Percentiles rank a stretch among this genome's conserved stretches.
phyloP scores from a whole-genome alignment of 2,329 filamentous ascomycete species.

The Elsinoe necatrix region DNA sequence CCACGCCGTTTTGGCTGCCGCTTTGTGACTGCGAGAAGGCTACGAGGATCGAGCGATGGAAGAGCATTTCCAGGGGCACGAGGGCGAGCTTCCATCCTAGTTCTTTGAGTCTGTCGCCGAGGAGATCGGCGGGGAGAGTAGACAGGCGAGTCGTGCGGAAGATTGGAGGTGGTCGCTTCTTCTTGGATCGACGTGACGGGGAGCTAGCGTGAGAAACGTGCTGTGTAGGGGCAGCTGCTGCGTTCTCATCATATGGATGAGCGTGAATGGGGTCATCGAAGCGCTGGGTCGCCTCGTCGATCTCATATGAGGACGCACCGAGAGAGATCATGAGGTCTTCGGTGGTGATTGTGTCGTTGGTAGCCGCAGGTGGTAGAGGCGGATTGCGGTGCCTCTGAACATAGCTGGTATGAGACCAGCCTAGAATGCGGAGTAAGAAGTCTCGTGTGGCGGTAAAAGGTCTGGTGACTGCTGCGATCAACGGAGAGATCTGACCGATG shows the following conservation, averaged over 20 bases:
- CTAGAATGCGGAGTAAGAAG: background rate
- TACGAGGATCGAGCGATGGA: background rate
- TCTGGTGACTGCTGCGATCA: background rate
- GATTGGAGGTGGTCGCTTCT: background rate
- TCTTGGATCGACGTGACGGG: background rate
- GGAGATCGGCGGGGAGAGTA: conserved; percentile 5
- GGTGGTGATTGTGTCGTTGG: background rate
- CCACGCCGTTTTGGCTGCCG: conserved; percentile 1
- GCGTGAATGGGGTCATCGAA: background rate
- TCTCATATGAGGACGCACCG: background rate
- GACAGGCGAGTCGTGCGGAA: conserved; percentile 10
- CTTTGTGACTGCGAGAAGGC: conserved; percentile 7
- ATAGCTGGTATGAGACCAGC: conserved; percentile 1
- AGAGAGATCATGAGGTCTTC: background rate
- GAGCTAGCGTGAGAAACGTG: background rate
- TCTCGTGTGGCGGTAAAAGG: background rate
- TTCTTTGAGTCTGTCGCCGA: conserved; percentile 4
- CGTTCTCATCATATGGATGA: background rate
- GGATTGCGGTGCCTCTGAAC: background rate
- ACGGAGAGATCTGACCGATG: background rate
- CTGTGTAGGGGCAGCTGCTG: background rate
- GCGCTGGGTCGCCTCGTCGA: background rate
- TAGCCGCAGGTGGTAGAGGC: background rate
- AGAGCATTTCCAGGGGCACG: background rate
- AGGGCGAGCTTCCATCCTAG: background rate